phyloP scores from a whole-genome alignment of 2,329 filamentous ascomycete species.

The Escovopsis weberi region DNA sequence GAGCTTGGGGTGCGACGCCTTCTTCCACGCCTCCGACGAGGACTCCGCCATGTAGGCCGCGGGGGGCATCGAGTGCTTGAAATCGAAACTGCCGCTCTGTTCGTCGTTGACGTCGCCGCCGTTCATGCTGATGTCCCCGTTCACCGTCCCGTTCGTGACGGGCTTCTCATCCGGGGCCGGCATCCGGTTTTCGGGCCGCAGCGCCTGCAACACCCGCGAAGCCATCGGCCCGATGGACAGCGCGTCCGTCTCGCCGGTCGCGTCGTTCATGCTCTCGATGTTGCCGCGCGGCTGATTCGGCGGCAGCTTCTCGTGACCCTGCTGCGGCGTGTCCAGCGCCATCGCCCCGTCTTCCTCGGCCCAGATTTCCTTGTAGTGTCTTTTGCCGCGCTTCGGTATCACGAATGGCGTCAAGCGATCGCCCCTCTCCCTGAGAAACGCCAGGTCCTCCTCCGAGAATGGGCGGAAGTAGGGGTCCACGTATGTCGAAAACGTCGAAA shows the following conservation, averaged over 20 bases:
- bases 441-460: constrained; percentile 84
- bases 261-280: constrained; percentile 78
- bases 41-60: constrained; percentile 72
- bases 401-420: constrained; percentile 74
- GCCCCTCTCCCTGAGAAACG: constrained; percentile 79
- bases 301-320: constrained; percentile 50
- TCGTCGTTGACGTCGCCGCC: constrained; percentile 22
- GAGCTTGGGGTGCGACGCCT: constrained; percentile 56
- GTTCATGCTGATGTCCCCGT: constrained; percentile 41
- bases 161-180: constrained; percentile 42
- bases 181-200: constrained; percentile 60
- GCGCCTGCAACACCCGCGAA: constrained; percentile 61
- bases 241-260: constrained; percentile 75
- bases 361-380: constrained; percentile 83
- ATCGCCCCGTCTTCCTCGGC: constrained; percentile 81
- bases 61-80: constrained; percentile 37
- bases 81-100: constrained; percentile 18
- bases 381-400: constrained; percentile 71
- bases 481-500: constrained; percentile 83
- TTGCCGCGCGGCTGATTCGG: constrained; percentile 72
- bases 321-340: constrained; percentile 51
- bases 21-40: constrained; percentile 62
- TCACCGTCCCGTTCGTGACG: constrained; percentile 32
- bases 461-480: constrained; percentile 83
- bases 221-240: constrained; percentile 80